phyloP scores from a whole-genome alignment of 352 stramenopile genomes.

The Phytopythium mirpurense region DNA sequence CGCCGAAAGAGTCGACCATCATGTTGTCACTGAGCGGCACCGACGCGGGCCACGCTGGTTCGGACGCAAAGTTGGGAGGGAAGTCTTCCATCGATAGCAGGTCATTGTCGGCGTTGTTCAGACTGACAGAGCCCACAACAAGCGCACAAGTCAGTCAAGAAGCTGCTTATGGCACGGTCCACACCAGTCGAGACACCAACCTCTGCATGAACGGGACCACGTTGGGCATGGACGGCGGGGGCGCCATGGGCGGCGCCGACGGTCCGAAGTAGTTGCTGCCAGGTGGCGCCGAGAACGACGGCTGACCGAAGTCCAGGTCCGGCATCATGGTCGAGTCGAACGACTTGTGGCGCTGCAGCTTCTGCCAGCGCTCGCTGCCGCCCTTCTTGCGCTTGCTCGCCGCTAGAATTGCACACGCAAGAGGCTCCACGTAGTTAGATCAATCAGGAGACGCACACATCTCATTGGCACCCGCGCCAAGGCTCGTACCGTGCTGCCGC shows the following conservation, averaged over 20 bases:
- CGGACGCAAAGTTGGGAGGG: conserved; percentile 37
- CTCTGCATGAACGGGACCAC: conserved; percentile 30
- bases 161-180: no score
- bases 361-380: conserved; percentile 49
- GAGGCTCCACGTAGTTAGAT: neutral
- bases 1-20: conserved; percentile 4
- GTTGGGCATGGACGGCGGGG: conserved; percentile 7
- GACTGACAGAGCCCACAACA: neutral
- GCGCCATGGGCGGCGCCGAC: conserved; percentile 2
- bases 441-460: no score
- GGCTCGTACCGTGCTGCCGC: conserved; percentile 26
- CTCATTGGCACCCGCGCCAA: no score
- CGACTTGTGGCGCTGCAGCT: conserved; percentile 51
- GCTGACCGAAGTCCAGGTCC: conserved; percentile 10
- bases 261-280: conserved; percentile 14
- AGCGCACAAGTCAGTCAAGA: neutral
- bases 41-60: conserved; percentile 27
- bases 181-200: conserved; percentile 21
- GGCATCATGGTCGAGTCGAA: conserved; percentile 59
- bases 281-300: conserved; percentile 25
- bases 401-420: conserved; percentile 11
- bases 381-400: conserved; percentile 67
- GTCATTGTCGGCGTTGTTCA: conserved; percentile 38
- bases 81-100: conserved; percentile 73
- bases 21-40: conserved; percentile 4